Evolutionary conservation across 176 grass and related monocot genomes (phyloP).

Genomic region (Alloteropsis semialata): DNA sequence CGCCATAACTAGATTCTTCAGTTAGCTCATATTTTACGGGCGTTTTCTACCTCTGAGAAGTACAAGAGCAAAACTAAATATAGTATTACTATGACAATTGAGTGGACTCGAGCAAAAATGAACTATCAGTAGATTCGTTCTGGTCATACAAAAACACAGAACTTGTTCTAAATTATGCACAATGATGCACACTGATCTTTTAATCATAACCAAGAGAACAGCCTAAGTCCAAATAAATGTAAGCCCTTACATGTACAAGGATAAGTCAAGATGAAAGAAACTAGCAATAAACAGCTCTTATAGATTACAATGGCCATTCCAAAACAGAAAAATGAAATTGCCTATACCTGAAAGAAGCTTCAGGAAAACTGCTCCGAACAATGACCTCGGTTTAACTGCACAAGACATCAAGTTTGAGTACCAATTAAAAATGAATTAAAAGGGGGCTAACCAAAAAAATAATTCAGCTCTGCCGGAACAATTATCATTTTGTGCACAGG

Average conservation of each 20-base stretch:
- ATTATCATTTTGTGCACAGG: conserved; percentile 4
- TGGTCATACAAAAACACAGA: neutral
- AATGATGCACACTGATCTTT: neutral
- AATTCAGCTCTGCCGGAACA: conserved; percentile 21
- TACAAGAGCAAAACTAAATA: conserved; percentile 2
- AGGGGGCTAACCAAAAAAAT: neutral
- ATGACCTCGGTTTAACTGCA: conserved; percentile 91
- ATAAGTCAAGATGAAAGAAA: neutral
- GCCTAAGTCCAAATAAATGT: neutral
- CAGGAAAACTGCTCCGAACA: conserved; percentile 91
- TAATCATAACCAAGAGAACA: conserved; percentile 1
- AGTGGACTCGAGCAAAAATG: conserved; percentile 13
- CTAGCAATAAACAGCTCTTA: neutral
- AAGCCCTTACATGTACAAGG: neutral
- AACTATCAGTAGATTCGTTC: neutral
- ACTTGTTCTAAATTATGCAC: neutral
- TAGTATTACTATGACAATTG: neutral
- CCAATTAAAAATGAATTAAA: conserved; percentile 33
- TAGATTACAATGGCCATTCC: neutral
- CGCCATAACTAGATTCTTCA: neutral
- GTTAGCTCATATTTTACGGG: neutral
- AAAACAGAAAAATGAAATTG: conserved; percentile 13
- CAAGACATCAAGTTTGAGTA: neutral
- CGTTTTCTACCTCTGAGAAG: neutral
- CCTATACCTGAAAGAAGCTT: conserved; percentile 87